Conservation (phyloP, 1,284 basidiomycete species). For the Ganoderma multipileum region DNA sequence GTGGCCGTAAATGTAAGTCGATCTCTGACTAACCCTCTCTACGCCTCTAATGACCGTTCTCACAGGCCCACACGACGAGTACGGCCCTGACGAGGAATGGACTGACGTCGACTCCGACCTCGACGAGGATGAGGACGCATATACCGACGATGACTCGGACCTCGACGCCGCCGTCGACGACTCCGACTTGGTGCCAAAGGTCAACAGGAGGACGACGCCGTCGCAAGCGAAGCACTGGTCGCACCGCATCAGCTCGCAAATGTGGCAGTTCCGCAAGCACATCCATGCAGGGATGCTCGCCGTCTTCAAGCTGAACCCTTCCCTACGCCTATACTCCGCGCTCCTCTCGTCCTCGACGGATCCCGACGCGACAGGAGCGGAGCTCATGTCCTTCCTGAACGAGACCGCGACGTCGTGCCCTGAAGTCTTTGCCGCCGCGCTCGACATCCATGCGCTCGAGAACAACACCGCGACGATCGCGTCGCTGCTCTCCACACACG, state of each 20-base stretch:
- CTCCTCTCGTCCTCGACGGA: conserved; percentile 49
- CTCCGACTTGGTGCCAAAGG: conserved; percentile 21
- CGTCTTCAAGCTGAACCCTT: conserved; percentile 57
- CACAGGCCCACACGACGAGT: conserved; percentile 33
- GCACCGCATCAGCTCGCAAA: conserved; percentile 46
- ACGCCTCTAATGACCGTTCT: not conserved
- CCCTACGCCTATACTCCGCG: conserved; percentile 50
- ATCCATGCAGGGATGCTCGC: conserved; percentile 51
- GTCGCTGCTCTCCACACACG: conserved; percentile 51
- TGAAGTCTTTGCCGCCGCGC: conserved; percentile 58
- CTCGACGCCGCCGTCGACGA: conserved; percentile 17
- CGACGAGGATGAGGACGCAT: conserved; percentile 34
- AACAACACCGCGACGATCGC: conserved; percentile 44
- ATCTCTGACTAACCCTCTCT: not conserved
- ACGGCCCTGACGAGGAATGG: conserved; percentile 43
- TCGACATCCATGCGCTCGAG: conserved; percentile 55
- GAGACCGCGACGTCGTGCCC: conserved; percentile 53
- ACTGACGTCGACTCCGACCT: conserved; percentile 28
- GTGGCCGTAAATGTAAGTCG: conserved; percentile 51
- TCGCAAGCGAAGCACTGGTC: conserved; percentile 61
- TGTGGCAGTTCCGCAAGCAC: conserved; percentile 48
- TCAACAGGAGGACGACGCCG: conserved; percentile 35
- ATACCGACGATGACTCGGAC: conserved; percentile 35
- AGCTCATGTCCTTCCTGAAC: conserved; percentile 47
- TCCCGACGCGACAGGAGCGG: conserved; percentile 35